Evolutionary conservation across 331 rosid species (phyloP).

Genomic region (Rosa hybrid): DNA sequence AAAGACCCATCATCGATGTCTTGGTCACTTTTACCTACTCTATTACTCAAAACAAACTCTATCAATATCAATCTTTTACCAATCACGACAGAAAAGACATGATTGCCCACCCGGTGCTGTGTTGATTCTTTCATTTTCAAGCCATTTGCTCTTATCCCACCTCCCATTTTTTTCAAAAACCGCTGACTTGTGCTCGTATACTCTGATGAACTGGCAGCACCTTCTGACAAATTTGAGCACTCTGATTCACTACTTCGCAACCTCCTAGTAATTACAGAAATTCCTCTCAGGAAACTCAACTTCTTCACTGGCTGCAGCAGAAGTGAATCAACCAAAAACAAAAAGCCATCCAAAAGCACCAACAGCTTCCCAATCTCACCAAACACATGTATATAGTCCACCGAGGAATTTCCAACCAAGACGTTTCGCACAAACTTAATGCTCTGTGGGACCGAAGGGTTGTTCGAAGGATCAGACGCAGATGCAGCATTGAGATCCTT

Average conservation of each 20-base stretch:
- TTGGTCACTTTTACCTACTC: conserved; percentile 48
- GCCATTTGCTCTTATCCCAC: conserved; percentile 64
- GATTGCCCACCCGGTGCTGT: conserved; percentile 41
- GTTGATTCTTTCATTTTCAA: conserved; percentile 62
- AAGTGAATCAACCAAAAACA: conserved; percentile 63
- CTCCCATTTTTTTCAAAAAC: conserved; percentile 69
- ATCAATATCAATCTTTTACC: conserved; percentile 67
- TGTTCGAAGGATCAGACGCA: conserved; percentile 22
- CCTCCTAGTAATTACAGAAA: conserved; percentile 58
- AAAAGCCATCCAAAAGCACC: conserved; percentile 65
- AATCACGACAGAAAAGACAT: conserved; percentile 57
- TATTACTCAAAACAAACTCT: conserved; percentile 61
- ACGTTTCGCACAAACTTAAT: conserved; percentile 50
- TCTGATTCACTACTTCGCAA: conserved; percentile 53
- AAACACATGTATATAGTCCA: conserved; percentile 51
- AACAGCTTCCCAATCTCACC: conserved; percentile 55
- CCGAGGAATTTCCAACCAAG: conserved; percentile 51
- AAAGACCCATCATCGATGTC: conserved; percentile 51
- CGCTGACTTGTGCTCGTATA: conserved; percentile 51
- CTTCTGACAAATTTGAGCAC: conserved; percentile 46
- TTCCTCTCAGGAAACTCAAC: conserved; percentile 61
- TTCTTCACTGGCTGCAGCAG: conserved; percentile 50
- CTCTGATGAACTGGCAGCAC: conserved; percentile 29
- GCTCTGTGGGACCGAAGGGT: conserved; percentile 32
- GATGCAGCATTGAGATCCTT: conserved; percentile 15